Evolutionary conservation across 2,329 filamentous ascomycete species (phyloP).

Genomic region (Curvularia verruculosa): DNA sequence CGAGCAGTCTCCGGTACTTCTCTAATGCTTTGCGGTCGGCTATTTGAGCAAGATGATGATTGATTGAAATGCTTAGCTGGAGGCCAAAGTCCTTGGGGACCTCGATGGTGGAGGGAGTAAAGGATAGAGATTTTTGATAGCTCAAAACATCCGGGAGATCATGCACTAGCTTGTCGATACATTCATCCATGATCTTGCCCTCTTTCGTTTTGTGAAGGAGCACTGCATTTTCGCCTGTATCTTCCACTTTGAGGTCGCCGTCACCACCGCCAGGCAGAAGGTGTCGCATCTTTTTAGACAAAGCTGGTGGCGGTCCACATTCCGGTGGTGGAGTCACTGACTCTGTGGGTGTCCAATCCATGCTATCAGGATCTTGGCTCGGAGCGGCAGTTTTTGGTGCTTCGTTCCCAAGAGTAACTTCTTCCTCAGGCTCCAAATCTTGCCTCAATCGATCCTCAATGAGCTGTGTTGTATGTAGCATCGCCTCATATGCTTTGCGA

Average conservation of each 20-base stretch:
- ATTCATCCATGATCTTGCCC: conserved; percentile 46
- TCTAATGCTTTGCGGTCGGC: conserved; percentile 47
- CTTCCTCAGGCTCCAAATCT: conserved; percentile 17
- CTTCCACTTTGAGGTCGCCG: conserved; percentile 29
- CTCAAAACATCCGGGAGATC: conserved; percentile 45
- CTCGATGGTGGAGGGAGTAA: conserved; percentile 48
- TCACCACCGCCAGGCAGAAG: conserved; percentile 37
- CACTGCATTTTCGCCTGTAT: conserved; percentile 35
- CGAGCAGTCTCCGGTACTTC: conserved; percentile 47
- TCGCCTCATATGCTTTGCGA: conserved; percentile 47
- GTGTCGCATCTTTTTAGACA: conserved; percentile 41
- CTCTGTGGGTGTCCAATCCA: conserved; percentile 48
- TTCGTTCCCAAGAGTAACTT: conserved; percentile 12
- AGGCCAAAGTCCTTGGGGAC: conserved; percentile 48
- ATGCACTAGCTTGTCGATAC: conserved; percentile 46
- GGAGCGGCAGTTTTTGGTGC: conserved; percentile 23
- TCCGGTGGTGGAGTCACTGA: conserved; percentile 34
- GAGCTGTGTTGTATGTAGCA: conserved; percentile 45
- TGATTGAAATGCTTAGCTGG: conserved; percentile 48
- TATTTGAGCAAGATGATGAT: conserved; percentile 48
- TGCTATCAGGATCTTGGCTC: conserved; percentile 44
- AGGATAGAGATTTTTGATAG: conserved; percentile 42
- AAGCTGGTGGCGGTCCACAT: conserved; percentile 38
- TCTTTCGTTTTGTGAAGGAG: conserved; percentile 46
- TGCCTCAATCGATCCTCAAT: conserved; percentile 41